phyloP scores from a whole-genome alignment of 805 yeast species.

The Lipomyces anomalus region DNA sequence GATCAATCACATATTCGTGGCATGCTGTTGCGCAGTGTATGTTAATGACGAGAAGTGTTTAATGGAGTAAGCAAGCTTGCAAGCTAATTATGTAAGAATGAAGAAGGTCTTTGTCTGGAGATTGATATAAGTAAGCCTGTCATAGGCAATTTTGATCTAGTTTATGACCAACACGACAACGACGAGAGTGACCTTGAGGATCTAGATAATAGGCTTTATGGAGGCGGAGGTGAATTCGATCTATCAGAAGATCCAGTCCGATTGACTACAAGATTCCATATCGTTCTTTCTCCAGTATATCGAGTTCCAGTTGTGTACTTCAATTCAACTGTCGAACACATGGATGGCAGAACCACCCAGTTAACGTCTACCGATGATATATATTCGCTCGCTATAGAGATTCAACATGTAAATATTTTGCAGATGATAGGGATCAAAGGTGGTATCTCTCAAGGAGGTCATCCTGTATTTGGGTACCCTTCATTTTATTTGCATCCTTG shows the following conservation, averaged over 20 bases:
- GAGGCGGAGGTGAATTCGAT: too few species aligned
- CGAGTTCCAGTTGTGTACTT: slow-evolving; percentile 16
- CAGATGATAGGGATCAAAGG: slow-evolving; percentile 1
- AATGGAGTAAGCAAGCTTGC: too few species aligned
- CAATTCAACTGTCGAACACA: not conserved
- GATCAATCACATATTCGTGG: slow-evolving; percentile 4
- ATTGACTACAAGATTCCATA: not conserved
- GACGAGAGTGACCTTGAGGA: too few species aligned
- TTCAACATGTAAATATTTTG: not conserved
- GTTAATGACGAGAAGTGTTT: too few species aligned
- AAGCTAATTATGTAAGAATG: too few species aligned
- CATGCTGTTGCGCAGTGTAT: not conserved
- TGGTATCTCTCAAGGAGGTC: slow-evolving; percentile 18
- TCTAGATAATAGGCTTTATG: too few species aligned
- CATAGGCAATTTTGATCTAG: too few species aligned
- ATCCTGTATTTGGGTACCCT: slow-evolving; percentile 11
- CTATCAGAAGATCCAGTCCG: too few species aligned
- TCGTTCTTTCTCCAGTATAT: slow-evolving; percentile 13
- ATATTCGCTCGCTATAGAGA: slow-evolving; percentile 1
- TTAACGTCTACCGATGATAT: slow-evolving; percentile 10
- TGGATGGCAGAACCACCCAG: not conserved
- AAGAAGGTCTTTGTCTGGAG: too few species aligned
- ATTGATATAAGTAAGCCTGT: too few species aligned
- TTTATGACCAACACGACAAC: too few species aligned
- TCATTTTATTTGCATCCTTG: slow-evolving; percentile 23